Conservation (phyloP, 352 stramenopile genomes). For the Phytophthora hibernalis region DNA sequence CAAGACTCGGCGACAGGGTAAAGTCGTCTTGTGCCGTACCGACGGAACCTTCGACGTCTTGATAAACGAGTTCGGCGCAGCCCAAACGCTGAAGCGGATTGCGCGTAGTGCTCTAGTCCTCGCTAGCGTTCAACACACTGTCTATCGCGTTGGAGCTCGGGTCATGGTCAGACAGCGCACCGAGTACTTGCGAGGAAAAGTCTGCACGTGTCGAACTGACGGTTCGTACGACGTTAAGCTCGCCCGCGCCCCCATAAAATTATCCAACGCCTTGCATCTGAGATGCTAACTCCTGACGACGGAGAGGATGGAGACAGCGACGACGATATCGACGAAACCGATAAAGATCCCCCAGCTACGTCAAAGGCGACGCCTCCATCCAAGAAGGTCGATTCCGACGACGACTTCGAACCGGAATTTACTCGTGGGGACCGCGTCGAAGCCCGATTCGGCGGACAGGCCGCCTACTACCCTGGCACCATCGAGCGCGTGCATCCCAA, state of each 20-base stretch:
- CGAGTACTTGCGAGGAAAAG: conserved; percentile 60
- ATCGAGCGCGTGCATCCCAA: conserved; percentile 65
- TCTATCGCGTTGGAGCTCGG: conserved; percentile 46
- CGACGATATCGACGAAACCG: conserved; percentile 18
- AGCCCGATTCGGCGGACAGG: conserved; percentile 65
- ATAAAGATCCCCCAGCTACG: conserved; percentile 18
- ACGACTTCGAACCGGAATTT: conserved; percentile 63
- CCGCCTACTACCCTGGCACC: conserved; percentile 53
- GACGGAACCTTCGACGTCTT: conserved; percentile 74
- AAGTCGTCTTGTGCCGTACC: conserved; percentile 57
- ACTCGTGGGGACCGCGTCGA: conserved; percentile 63
- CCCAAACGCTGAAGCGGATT: conserved; percentile 53
- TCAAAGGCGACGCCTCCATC: conserved; percentile 28
- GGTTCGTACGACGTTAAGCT: conserved; percentile 67
- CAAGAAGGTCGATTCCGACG: conserved; percentile 27
- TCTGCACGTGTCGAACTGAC: conserved; percentile 49
- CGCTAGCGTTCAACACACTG: conserved; percentile 29
- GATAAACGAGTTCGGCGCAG: conserved; percentile 52
- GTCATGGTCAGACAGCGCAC: conserved; percentile 65
- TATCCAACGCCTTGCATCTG: conserved; percentile 43
- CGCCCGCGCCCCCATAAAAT: conserved; percentile 27
- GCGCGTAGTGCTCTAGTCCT: conserved; percentile 30
- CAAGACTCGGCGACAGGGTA: conserved; percentile 52
- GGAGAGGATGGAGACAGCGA: conserved; percentile 42
- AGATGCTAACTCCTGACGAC: conserved; percentile 57